phyloP scores from a whole-genome alignment of 306 rosid genomes.

The Senna tora region DNA sequence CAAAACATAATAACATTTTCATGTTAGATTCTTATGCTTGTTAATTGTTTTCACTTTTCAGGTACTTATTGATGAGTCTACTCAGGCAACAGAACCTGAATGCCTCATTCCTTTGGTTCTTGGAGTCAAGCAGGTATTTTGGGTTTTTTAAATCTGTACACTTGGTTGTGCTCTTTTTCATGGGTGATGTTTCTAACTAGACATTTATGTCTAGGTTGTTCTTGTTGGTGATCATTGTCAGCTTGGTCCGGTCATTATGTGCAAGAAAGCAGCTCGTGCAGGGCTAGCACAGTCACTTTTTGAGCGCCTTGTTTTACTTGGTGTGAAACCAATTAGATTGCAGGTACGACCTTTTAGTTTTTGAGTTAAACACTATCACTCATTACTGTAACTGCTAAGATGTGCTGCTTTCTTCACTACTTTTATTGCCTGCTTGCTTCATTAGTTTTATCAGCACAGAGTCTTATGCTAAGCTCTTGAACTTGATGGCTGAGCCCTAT shows the following conservation, averaged over 20 bases:
- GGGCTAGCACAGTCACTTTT: slow-evolving; percentile 96
- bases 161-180: slow-evolving; percentile 1
- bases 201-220: slow-evolving; percentile 63
- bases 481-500: neutral
- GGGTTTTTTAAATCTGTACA: neutral
- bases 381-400: neutral
- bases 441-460: neutral
- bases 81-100: slow-evolving; percentile 99
- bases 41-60: slow-evolving; percentile 37
- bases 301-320: slow-evolving; percentile 94
- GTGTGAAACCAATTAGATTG: slow-evolving; percentile 95
- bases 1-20: slow-evolving; percentile 1
- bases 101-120: slow-evolving; percentile 98
- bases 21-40: slow-evolving; percentile 34
- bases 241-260: slow-evolving; percentile 99
- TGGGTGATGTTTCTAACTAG: slow-evolving; percentile 30
- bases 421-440: neutral
- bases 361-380: neutral
- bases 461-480: slow-evolving; percentile 5
- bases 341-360: slow-evolving; percentile 61
- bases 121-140: slow-evolving; percentile 91
- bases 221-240: slow-evolving; percentile 99
- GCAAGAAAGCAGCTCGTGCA: slow-evolving; percentile 99
- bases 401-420: neutral
- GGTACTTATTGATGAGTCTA: slow-evolving; percentile 98